These are phyloP conservation scores for Chlamydomonas sphaeroides DNA, from an alignment of 139 green algal genomes.

Conservation along the genomic window DNA sequence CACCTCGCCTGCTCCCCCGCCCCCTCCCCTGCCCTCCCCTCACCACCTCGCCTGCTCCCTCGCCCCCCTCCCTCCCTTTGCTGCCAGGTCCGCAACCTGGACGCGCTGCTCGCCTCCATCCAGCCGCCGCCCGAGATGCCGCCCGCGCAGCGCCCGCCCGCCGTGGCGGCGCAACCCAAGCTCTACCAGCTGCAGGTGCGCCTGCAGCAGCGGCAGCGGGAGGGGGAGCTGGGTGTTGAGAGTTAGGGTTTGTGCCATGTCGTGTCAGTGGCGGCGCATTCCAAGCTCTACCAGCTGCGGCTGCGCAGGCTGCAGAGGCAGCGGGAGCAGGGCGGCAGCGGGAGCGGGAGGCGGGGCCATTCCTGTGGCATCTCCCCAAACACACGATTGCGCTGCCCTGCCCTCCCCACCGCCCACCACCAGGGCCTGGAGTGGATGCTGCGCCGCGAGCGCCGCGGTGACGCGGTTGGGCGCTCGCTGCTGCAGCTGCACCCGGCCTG, in stretches of 20 bases:
- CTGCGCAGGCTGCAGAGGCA: not conserved
- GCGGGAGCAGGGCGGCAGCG: too few relatives aligned
- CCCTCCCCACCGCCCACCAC: not conserved
- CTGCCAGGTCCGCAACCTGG: constrained; percentile 3
- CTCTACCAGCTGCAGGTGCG: constrained; percentile 63
- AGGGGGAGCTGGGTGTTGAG: too few relatives aligned
- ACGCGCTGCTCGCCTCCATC: constrained; percentile 49
- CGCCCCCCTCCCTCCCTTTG: too few relatives aligned
- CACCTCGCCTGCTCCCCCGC: too few relatives aligned
- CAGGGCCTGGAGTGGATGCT: constrained; percentile 74
- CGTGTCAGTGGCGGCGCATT: constrained; percentile 39
- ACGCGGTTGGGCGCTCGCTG: constrained; percentile 56
- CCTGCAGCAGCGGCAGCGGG: not conserved
- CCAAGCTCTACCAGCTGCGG: constrained; percentile 71
- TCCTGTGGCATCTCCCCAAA: too few relatives aligned
- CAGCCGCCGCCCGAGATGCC: constrained; percentile 3
- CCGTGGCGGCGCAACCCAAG: constrained; percentile 54
- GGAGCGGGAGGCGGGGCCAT: too few relatives aligned
- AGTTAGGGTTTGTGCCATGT: too few relatives aligned
- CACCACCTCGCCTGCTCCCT: too few relatives aligned
- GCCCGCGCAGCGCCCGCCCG: not conserved
- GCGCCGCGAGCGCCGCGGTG: constrained; percentile 57
- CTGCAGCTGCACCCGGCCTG: constrained; percentile 67
- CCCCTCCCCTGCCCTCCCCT: too few relatives aligned
- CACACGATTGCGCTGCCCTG: not conserved